Base-by-base conservation (phyloP, 805 yeast species). In the Saturnispora mendoncae region DNA sequence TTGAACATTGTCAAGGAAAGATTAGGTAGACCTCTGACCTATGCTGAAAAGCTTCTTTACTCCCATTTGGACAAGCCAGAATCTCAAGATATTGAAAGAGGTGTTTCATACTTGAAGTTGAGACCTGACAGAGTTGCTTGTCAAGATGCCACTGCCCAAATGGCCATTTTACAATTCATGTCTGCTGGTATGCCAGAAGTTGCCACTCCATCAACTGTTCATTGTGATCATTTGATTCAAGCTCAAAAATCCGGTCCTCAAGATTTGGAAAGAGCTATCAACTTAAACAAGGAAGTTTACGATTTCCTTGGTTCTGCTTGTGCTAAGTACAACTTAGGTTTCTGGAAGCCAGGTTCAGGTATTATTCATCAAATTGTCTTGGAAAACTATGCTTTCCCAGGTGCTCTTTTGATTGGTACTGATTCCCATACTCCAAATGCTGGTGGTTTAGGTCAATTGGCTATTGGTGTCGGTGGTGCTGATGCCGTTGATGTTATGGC, bases 61-160 rank as follows among this genome's bases (percentile, higher is more conserved):
- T 85, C 96, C 17, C 99, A 92, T 65, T 71, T 92, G 59, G 84
- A 79, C 44, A 71, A 86, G 54, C 96, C 96, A 28, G 90, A 84
- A 54, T 94, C 84, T 55, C 73, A 85, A 49, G 74, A 59, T 52
- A 52, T 65, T 69, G 48, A 67, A 70, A 78, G 98, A 66, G 99
- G 98, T 52, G 69, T 79, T 38, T 78, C 88, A 40, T 92, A 92
- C 66, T 74, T 92, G 62, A 92, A 92, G 69, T 74, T 92, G 55
- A 78, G 84, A 61, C 98, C 98, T 19, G 98, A 92, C 61, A 78
- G 98, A 62, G 97, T 92, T 36, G 98, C 98, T 21, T 90, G 94
- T 94, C 98, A 92, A 71, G 98, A 92, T 71, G 98, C 98, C n/a
- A 84, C 96, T 25, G 98, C 98, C 15, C 98, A 92, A 67, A 92